phyloP scores from a whole-genome alignment of 148 eudicot species.

The Cornus kousa region DNA sequence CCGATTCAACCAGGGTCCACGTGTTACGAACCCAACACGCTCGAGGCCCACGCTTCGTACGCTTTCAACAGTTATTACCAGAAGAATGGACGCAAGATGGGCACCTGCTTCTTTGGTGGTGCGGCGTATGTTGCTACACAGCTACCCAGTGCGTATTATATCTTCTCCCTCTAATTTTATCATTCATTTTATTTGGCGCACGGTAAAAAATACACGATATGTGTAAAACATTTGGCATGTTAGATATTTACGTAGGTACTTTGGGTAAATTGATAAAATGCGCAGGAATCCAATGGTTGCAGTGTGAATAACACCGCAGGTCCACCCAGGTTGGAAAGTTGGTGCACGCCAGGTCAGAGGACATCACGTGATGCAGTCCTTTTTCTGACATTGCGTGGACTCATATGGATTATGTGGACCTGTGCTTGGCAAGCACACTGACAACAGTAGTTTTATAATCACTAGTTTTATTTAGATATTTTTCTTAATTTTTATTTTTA shows the following conservation, averaged over 20 bases:
- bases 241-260: not conserved
- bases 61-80: conserved; percentile 93
- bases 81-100: conserved; percentile 58
- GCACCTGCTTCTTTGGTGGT: conserved; percentile 81
- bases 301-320: not conserved
- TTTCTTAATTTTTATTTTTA: too few species aligned
- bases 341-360: conserved; percentile 3
- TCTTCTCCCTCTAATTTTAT: not conserved
- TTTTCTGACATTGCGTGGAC: conserved; percentile 14
- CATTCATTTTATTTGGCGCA: not conserved
- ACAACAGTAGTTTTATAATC: too few species aligned
- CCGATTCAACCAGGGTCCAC: conserved; percentile 75
- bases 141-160: conserved; percentile 65
- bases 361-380: conserved; percentile 12
- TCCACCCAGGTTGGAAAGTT: not conserved
- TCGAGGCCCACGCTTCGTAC: conserved; percentile 82
- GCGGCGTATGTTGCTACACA: conserved; percentile 60
- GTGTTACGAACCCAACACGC: conserved; percentile 85
- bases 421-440: too few species aligned
- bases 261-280: not conserved
- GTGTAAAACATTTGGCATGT: not conserved
- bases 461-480: too few species aligned
- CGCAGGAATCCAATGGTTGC: not conserved
- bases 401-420: not conserved
- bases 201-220: too few species aligned